phyloP scores from a whole-genome alignment of 2,329 filamentous ascomycete species.

The Alternaria sp. region DNA sequence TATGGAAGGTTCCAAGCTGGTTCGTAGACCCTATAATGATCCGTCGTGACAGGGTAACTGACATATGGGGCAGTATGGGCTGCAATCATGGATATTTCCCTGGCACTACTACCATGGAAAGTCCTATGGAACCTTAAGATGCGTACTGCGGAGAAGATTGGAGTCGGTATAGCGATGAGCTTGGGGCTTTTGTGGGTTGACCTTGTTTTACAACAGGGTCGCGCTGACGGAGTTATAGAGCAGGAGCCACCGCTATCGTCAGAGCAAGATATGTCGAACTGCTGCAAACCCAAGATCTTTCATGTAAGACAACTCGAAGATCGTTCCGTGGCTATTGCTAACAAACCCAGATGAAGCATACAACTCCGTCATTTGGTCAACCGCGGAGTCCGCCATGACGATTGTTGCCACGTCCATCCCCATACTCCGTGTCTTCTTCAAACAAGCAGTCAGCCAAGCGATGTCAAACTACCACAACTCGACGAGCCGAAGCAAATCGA shows the following conservation, averaged over 20 bases:
- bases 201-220: neutral
- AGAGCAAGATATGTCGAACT: conserved; percentile 5
- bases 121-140: conserved; percentile 20
- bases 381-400: conserved; percentile 10
- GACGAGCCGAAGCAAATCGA: neutral
- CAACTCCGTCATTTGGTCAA: conserved; percentile 12
- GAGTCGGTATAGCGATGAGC: conserved; percentile 22
- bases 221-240: neutral
- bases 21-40: neutral
- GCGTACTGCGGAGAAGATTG: conserved; percentile 20
- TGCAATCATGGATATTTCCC: conserved; percentile 21
- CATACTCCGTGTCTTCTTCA: conserved; percentile 14
- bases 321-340: neutral
- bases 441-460: neutral
- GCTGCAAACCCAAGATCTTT: conserved; percentile 1
- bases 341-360: conserved; percentile 9
- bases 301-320: neutral
- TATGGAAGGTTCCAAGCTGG: conserved; percentile 15
- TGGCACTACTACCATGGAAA: conserved; percentile 19
- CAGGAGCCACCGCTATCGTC: conserved; percentile 5
- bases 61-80: conserved; percentile 17
- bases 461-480: conserved; percentile 2
- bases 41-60: neutral
- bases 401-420: conserved; percentile 13
- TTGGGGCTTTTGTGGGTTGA: conserved; percentile 17